Evolutionary conservation across 2,329 filamentous ascomycete genomes (phyloP).

Genomic region (Trichophyton verrucosum): DNA sequence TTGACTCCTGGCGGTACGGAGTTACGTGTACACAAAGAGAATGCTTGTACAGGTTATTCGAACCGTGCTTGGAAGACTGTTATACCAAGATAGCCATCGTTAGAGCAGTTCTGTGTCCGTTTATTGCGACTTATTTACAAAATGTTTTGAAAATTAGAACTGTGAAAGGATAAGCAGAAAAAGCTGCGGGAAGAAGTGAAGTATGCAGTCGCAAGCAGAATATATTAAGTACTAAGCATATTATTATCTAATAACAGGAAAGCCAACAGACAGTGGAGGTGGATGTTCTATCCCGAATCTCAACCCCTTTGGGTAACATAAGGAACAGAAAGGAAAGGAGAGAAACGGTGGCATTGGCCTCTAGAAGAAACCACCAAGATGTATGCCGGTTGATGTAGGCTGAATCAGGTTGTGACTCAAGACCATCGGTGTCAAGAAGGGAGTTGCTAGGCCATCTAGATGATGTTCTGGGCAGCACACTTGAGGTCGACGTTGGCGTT

Average conservation of each 20-base stretch:
- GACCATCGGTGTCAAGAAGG: background rate
- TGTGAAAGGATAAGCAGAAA: background rate
- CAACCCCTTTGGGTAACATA: background rate
- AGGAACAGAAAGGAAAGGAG: background rate
- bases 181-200: background rate
- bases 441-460: constrained; percentile 20
- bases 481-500: constrained; percentile 27
- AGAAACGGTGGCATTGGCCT: background rate
- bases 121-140: no score
- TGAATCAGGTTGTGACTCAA: background rate
- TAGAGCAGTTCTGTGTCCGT: no score
- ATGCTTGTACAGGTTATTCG: no score
- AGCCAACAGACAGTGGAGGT: constrained; percentile 2
- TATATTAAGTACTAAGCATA: constrained; percentile 5
- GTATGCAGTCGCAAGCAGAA: background rate
- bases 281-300: constrained; percentile 3
- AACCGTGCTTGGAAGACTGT: no score
- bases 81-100: no score
- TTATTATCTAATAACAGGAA: constrained; percentile 5
- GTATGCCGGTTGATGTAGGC: background rate
- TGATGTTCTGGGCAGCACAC: constrained; percentile 28
- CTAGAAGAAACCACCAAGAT: background rate
- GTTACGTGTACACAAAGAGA: no score
- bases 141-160: background rate
- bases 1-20: no score